Evolutionary conservation across 495 filamentous ascomycete genomes (phyloP).

Genomic region (Aspergillus sclerotioniger): DNA sequence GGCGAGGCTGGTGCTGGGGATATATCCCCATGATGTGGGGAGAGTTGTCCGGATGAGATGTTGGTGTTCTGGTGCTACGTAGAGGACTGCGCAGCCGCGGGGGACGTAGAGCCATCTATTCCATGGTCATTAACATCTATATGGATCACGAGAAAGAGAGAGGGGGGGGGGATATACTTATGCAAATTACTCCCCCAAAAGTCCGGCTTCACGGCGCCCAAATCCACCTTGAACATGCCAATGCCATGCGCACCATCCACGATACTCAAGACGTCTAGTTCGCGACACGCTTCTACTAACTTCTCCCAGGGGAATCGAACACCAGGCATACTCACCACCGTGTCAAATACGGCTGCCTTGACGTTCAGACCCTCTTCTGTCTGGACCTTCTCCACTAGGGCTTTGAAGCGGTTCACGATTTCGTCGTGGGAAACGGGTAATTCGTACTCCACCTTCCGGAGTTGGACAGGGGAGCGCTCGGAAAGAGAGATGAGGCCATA

Average conservation of each 20-base stretch:
- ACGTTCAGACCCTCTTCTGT: conserved; percentile 47
- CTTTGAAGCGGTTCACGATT: conserved; percentile 51
- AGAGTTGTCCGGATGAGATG: conserved; percentile 68
- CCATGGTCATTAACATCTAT: conserved; percentile 3
- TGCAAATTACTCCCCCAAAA: conserved; percentile 84
- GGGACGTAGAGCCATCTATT: conserved; percentile 78
- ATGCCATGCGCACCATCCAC: conserved; percentile 85
- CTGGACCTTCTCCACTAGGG: conserved; percentile 41
- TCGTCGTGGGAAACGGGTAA: conserved; percentile 63
- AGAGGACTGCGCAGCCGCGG: conserved; percentile 75
- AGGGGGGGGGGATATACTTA: conserved; percentile 52
- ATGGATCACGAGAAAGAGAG: neutral
- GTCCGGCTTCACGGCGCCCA: conserved; percentile 65
- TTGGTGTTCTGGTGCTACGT: conserved; percentile 74
- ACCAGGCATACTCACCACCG: conserved; percentile 71
- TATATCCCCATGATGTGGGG: conserved; percentile 64
- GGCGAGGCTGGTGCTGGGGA: conserved; percentile 32
- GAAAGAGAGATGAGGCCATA: conserved; percentile 66
- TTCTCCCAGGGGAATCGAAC: conserved; percentile 74
- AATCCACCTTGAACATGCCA: conserved; percentile 69
- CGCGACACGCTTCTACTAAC: conserved; percentile 60
- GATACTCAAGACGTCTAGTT: conserved; percentile 58
- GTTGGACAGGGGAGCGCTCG: conserved; percentile 51
- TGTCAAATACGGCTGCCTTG: conserved; percentile 73
- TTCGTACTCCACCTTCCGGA: conserved; percentile 39